Evolutionary conservation across 768 basidiomycete genomes (phyloP), one percentile per base, ranked within the genome.

Genomic region (Mycena maculata): DNA sequence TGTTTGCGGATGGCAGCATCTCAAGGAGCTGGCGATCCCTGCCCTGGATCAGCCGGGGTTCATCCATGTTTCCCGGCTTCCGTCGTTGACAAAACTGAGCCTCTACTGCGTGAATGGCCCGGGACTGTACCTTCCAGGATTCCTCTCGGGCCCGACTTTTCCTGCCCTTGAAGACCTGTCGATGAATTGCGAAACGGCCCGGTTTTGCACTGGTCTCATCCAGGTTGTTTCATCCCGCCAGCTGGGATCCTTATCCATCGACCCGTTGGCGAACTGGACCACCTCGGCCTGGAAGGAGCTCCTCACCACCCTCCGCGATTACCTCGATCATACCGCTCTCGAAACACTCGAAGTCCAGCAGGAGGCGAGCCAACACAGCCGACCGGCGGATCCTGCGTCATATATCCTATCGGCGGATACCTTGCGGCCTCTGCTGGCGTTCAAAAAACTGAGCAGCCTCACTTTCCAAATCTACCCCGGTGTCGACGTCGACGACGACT

Each of bases 1-100:
- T 10, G 56, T 67, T 18, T 62, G 66, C 45, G 60, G 66, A 36
- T 62, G 60, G 66, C 47, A 57, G 8, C 48, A 61, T 30, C 60
- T 67, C 23, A 22, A 42, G 22, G 20, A 44, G 3, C 60, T 67
- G 28, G 33, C 48, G 1, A 38, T 67, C 18, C 54, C 55, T 11
- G 52, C 28, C 31, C 47, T 67, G 13, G 66, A 67, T 44, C 11
- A 50, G 30, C 5, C 25, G 4, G 66, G 60, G 3, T 57, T 62
- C 16, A 50, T 36, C 22, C 66, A 67, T 52, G 16, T 58, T 13
- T 36, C 66, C 10, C 15, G 13, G 7, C 66, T 67, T 22, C 20
- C 48, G 2, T 36, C 7, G 23, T 53, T 67, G n/a, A 58, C 31
- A 3, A 25, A 23, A 3, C 66, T 67, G 9, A 30, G 7, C 25